Evolutionary conservation across 1,284 basidiomycete genomes (phyloP).

Genomic region (Phaffia rhodozyma): DNA sequence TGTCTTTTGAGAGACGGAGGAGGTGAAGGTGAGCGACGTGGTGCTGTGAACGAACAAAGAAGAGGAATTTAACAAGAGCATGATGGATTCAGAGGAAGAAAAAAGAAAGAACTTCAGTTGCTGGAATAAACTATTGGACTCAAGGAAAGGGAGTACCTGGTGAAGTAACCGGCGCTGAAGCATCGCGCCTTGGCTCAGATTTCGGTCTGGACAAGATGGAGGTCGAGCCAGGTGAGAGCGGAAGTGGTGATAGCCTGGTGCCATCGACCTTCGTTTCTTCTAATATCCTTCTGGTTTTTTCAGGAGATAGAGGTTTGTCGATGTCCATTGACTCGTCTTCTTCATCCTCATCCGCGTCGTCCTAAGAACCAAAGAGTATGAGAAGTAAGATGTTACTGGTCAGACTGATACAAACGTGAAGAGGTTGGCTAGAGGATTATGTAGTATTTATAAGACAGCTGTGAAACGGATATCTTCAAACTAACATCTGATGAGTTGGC

Average conservation of each 20-base stretch:
- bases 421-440: neutral
- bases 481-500: neutral
- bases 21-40: slow-evolving; percentile 15
- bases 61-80: slow-evolving; percentile 11
- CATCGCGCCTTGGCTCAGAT: neutral
- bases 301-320: no score
- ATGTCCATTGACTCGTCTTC: no score
- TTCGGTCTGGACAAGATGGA: neutral
- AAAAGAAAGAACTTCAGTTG: neutral
- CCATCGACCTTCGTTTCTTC: no score
- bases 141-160: neutral
- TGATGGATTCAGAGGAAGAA: no score
- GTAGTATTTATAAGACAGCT: neutral
- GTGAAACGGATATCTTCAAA: neutral
- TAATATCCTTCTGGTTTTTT: no score
- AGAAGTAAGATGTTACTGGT: no score
- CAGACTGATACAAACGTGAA: no score
- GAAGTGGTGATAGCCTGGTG: no score
- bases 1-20: slow-evolving; percentile 16
- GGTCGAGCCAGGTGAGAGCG: no score
- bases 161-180: neutral
- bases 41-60: slow-evolving; percentile 9
- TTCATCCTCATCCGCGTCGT: no score
- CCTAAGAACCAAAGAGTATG: no score
- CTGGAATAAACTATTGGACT: neutral